Evolutionary conservation across 1,284 basidiomycete genomes (phyloP).

Genomic region (Phlebopus sp.): DNA sequence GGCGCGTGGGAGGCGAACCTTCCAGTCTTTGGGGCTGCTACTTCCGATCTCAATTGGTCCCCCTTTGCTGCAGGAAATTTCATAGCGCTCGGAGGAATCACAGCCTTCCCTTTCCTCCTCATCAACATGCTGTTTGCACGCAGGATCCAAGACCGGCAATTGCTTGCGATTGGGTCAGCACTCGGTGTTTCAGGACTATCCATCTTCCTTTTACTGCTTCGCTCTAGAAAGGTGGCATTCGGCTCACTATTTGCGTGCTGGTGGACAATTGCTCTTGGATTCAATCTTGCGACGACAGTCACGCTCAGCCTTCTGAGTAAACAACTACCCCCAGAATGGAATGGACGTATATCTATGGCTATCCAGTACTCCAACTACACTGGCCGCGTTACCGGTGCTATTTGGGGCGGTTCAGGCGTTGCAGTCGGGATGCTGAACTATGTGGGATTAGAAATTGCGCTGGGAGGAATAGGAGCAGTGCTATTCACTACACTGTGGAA

Average conservation of each 20-base stretch:
- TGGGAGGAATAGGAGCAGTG: conserved; percentile 56
- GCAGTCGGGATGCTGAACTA: conserved; percentile 63
- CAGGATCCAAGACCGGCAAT: conserved; percentile 58
- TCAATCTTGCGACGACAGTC: conserved; percentile 65
- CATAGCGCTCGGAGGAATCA: conserved; percentile 63
- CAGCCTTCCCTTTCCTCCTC: conserved; percentile 65
- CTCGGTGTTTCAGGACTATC: conserved; percentile 54
- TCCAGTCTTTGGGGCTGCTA: conserved; percentile 56
- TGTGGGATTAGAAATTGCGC: conserved; percentile 57
- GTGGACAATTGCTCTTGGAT: conserved; percentile 66
- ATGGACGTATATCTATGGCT: conserved; percentile 49
- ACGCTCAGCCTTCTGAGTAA: conserved; percentile 66
- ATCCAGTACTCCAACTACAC: conserved; percentile 69
- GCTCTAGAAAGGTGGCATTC: conserved; percentile 42
- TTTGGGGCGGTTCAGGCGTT: conserved; percentile 67
- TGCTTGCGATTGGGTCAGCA: conserved; percentile 51
- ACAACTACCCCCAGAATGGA: conserved; percentile 63
- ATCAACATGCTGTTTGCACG: conserved; percentile 55
- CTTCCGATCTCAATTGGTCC: conserved; percentile 47
- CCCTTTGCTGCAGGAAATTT: conserved; percentile 68
- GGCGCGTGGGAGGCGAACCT: conserved; percentile 72
- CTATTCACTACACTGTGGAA: conserved; percentile 58
- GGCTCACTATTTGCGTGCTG: conserved; percentile 59
- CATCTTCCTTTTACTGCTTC: conserved; percentile 47
- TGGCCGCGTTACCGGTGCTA: conserved; percentile 60